Conservation (phyloP, 106 monocot genomes). For the Ottelia alismoides region DNA sequence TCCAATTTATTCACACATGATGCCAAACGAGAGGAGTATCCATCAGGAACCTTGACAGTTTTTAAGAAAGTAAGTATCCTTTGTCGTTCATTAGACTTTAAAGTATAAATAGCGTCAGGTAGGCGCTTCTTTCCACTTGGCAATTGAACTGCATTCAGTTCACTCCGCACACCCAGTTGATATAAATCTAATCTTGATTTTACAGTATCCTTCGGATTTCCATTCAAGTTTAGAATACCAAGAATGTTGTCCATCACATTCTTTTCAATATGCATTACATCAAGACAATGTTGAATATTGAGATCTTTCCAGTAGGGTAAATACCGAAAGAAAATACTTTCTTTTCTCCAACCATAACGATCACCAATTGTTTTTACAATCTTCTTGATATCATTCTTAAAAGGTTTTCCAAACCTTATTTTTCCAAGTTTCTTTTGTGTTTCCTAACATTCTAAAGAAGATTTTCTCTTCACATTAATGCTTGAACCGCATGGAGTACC, state of each 20-base stretch:
- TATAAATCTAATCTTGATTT: background rate
- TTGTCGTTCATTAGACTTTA: background rate
- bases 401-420: background rate
- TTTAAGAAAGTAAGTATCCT: background rate
- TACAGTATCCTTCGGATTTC: background rate
- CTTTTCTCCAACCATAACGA: background rate
- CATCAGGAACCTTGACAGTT: conserved; percentile 2
- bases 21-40: too few relatives aligned
- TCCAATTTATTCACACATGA: too few relatives aligned
- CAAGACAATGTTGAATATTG: too few relatives aligned
- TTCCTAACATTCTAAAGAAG: too few relatives aligned
- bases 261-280: background rate
- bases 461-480: too few relatives aligned
- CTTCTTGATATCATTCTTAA: background rate
- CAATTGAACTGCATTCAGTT: background rate
- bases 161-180: background rate
- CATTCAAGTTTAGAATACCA: background rate
- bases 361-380: too few relatives aligned
- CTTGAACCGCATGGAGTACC: too few relatives aligned
- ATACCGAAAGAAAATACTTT: conserved; percentile 3
- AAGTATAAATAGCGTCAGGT: background rate
- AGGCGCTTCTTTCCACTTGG: background rate
- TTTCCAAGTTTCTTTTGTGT: too few relatives aligned
- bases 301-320: too few relatives aligned
- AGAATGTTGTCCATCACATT: background rate